Percentiles rank a stretch among this genome's conserved stretches.
These are phyloP conservation scores for Speleostelium caveatum DNA, from an alignment of 78 protist species.

Conservation along the genomic window DNA sequence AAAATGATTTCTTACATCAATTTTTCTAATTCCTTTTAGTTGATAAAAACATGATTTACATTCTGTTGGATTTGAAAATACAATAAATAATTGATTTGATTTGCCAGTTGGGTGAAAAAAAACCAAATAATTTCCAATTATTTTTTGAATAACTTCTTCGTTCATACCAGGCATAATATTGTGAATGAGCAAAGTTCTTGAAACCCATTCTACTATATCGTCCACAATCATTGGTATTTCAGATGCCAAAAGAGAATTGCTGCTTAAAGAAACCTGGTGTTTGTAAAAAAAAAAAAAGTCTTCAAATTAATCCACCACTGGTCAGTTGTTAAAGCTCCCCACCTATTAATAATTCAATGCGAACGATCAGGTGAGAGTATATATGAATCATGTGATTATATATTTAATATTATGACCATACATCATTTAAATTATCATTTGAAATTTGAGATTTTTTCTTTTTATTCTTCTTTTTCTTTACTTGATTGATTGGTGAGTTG, in stretches of 20 bases:
- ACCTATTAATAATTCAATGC: too few relatives aligned
- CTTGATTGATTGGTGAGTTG: too few relatives aligned
- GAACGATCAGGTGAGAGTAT: background rate
- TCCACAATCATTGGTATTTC: background rate
- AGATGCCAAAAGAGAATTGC: background rate
- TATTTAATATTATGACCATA: background rate
- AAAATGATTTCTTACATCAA: slow-evolving; percentile 44
- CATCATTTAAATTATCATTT: too few relatives aligned
- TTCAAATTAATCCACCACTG: too few relatives aligned
- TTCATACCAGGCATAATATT: slow-evolving; percentile 67
- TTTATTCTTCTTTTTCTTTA: too few relatives aligned
- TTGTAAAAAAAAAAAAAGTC: too few relatives aligned
- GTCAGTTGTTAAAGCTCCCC: too few relatives aligned
- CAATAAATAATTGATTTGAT: slow-evolving; percentile 46
- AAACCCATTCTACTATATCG: slow-evolving; percentile 51
- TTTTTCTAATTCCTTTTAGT: slow-evolving; percentile 52
- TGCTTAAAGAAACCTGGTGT: background rate
- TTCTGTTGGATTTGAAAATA: slow-evolving; percentile 28
- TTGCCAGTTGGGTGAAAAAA: slow-evolving; percentile 26
- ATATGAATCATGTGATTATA: background rate
- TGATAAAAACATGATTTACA: slow-evolving; percentile 54
- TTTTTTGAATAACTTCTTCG: slow-evolving; percentile 12
- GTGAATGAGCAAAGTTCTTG: slow-evolving; percentile 59
- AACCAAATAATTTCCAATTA: slow-evolving; percentile 5
- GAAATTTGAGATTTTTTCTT: too few relatives aligned